Percentiles rank a stretch among this genome's conserved stretches.
phyloP scores from a whole-genome alignment of 306 rosid genomes.

The Ziziphus jujuba region DNA sequence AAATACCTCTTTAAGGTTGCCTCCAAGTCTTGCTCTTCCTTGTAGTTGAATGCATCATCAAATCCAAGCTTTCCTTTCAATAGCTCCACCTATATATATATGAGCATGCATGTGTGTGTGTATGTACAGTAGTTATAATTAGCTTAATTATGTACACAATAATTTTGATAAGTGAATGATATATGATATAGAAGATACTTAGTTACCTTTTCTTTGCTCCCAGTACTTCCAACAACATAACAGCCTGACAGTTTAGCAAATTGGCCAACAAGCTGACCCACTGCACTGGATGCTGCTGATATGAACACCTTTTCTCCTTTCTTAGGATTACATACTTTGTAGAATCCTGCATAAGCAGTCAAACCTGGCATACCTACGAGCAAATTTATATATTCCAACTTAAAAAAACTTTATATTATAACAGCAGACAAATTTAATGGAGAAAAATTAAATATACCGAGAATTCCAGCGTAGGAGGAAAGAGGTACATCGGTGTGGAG shows the following conservation, averaged over 20 bases:
- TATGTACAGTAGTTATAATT: too few species aligned
- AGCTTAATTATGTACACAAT: too few species aligned
- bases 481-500: conserved; percentile 16
- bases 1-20: not conserved
- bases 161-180: too few species aligned
- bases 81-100: not conserved
- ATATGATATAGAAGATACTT: too few species aligned
- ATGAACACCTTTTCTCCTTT: not conserved
- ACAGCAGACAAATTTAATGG: too few species aligned
- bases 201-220: not conserved
- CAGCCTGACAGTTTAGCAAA: not conserved
- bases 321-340: not conserved
- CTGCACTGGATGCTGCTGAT: not conserved
- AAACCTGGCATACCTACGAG: not conserved
- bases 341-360: not conserved
- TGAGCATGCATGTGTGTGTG: too few species aligned
- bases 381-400: not conserved
- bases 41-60: too few species aligned
- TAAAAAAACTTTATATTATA: too few species aligned
- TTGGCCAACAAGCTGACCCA: not conserved
- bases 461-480: conserved; percentile 11
- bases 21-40: not conserved
- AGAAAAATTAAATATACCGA: not conserved
- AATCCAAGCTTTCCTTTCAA: not conserved
- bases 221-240: not conserved